Conservation (phyloP, 345 rosid genomes). For the Gossypium bickii region DNA sequence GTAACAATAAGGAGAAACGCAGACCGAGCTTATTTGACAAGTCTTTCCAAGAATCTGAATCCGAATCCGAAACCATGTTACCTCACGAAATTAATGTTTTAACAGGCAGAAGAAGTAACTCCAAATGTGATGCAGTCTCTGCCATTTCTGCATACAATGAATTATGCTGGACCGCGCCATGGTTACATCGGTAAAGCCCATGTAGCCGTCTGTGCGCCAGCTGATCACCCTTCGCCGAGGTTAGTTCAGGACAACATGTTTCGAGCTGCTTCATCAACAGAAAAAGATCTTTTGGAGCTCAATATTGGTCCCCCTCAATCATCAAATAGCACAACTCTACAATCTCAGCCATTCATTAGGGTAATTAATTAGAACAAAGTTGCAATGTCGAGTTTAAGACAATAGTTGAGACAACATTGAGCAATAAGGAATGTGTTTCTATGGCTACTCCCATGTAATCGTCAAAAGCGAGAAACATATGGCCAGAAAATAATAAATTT, state of each 20-base stretch:
- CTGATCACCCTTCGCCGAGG: no score
- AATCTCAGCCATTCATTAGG: not conserved
- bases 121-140: no score
- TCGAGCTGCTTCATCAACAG: not conserved
- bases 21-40: conserved; percentile 62
- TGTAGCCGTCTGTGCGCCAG: no score
- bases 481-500: no score
- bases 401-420: not conserved
- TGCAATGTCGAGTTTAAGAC: not conserved
- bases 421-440: not conserved
- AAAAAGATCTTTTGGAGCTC: conserved; percentile 11
- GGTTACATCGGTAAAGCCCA: no score
- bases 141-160: no score
- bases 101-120: no score
- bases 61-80: conserved; percentile 17
- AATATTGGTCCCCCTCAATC: conserved; percentile 9
- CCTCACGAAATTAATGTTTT: not conserved
- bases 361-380: not conserved
- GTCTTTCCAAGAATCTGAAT: conserved; percentile 12
- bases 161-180: no score
- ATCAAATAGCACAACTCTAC: not conserved
- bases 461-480: no score
- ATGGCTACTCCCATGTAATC: no score
- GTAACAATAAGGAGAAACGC: conserved; percentile 38
- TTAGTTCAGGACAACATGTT: no score